Evolutionary conservation across 192 early-diverging fungal species (phyloP).

Genomic region (Diversispora eburnea): DNA sequence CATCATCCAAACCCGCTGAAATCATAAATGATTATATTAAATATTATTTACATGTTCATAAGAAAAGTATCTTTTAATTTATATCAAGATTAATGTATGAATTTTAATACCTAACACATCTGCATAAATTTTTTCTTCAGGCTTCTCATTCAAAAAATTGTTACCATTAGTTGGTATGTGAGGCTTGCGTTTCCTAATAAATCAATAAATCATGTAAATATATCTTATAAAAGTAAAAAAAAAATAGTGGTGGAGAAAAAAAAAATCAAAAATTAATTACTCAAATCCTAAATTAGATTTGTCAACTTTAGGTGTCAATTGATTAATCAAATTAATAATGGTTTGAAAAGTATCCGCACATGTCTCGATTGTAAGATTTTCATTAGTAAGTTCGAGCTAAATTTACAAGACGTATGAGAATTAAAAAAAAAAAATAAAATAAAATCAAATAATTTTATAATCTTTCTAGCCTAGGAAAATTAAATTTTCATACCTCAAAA

Average conservation of each 20-base stretch:
- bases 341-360: constrained; percentile 68
- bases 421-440: not conserved
- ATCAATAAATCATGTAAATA: not conserved
- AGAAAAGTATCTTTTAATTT: too few species aligned
- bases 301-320: constrained; percentile 36
- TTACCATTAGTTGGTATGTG: constrained; percentile 31
- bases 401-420: constrained; percentile 1
- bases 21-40: too few species aligned
- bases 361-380: constrained; percentile 57
- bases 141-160: constrained; percentile 34
- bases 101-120: not conserved
- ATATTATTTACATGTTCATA: constrained; percentile 11
- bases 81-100: too few species aligned
- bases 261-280: constrained; percentile 11
- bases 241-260: not conserved
- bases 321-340: constrained; percentile 47
- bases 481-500: constrained; percentile 25
- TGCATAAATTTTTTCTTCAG: constrained; percentile 25
- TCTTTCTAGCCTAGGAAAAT: not conserved
- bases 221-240: not conserved
- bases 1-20: constrained; percentile 50
- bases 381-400: constrained; percentile 56
- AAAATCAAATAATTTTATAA: not conserved
- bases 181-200: not conserved
- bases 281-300: constrained; percentile 28